Conservation (phyloP, 305 asterid species). For the Fraxinus sp. region DNA sequence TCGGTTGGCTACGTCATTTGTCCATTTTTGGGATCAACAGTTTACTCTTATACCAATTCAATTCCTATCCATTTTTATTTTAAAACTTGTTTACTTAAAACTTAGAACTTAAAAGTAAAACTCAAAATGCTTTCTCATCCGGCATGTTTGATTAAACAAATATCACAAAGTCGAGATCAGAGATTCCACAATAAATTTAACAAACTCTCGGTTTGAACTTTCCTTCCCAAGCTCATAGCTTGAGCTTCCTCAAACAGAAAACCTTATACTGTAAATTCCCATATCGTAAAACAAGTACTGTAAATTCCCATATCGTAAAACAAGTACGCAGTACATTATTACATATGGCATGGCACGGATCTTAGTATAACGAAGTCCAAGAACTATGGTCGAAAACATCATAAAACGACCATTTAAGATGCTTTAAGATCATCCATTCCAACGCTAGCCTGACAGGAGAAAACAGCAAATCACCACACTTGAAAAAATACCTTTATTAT, state of each 20-base stretch:
- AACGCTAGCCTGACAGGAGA: constrained; percentile 69
- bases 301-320: not conserved
- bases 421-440: constrained; percentile 89
- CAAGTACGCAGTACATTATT: not conserved
- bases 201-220: not conserved
- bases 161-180: not conserved
- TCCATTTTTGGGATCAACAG: too few relatives aligned
- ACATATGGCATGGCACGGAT: not conserved
- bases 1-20: too few relatives aligned
- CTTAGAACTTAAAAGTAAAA: too few relatives aligned
- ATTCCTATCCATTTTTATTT: not conserved
- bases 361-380: not conserved
- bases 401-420: constrained; percentile 39
- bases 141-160: not conserved
- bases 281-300: not conserved
- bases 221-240: not conserved
- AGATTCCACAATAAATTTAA: not conserved
- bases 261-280: not conserved
- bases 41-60: not conserved
- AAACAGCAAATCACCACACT: constrained; percentile 6
- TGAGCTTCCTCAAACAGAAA: not conserved
- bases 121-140: not conserved
- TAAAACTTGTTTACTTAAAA: not conserved
- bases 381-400: not conserved
- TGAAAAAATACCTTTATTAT: not conserved